Evolutionary conservation across 2,329 filamentous ascomycete species (phyloP), one percentile per base, ranked within the genome.

Genomic region (Huntiella decipiens): DNA sequence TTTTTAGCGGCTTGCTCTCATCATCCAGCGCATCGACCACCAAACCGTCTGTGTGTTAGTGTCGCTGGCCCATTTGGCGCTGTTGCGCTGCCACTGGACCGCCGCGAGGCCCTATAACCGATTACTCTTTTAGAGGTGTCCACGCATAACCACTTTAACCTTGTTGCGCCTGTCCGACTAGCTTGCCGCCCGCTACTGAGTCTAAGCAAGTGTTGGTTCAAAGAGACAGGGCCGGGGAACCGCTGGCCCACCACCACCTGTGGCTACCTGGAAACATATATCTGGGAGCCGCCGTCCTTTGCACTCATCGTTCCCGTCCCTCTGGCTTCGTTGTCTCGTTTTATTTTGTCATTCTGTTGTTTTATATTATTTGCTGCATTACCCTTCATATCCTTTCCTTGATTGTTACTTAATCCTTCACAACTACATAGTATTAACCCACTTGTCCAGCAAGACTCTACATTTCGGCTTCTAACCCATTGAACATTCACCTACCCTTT

Each of bases 1-100:
- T 44, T 45, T 45, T 45, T 19, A 33, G 19, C 36, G 16, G 28
- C 13, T 34, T 12, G 32, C 32, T 17, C 31, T 43, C n/a, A 35
- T 38, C 35, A 17, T 28, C 22, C 22, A 22, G 31, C 10, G 16
- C 39, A 19, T 41, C 4, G 39, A 41, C 22, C 39, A 31, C 12
- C 4, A 13, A 10, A 32, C 31, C 13, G 39, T 41, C 39, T 41
- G 39, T 41, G 39, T 40, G 17, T 31, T 28, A 28, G 8, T 28
- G 22, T 28, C 22, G 22, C 22, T 28, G 22, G 22, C 22, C 22
- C 22, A 28, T 28, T 10, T 28, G 22, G 22, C 22, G 22, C 22
- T 28, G 22, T 28, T 28, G 22, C 22, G 22, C 7, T 28, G 5
- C 22, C 22, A 28, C 22, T 28, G 22, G 22, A 28, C 22, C 22